These are phyloP conservation scores for Smallanthus sonchifolius DNA, from an alignment of 129 eudicot species.

Conservation along the genomic window DNA sequence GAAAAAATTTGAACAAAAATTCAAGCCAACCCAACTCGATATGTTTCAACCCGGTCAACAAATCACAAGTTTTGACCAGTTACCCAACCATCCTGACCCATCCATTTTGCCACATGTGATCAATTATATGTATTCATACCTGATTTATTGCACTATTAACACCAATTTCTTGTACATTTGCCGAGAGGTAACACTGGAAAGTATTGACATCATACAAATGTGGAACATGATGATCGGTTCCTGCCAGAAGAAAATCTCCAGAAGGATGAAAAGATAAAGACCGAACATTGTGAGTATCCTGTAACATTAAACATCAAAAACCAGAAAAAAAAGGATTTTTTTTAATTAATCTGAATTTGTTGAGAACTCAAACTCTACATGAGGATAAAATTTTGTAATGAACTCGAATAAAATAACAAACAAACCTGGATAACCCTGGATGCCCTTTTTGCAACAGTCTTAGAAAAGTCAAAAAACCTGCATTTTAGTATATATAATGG, in stretches of 20 bases:
- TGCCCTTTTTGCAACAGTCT: conserved; percentile 77
- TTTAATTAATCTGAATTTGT: neutral
- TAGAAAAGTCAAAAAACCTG: conserved; percentile 94
- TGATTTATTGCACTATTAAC: conserved; percentile 77
- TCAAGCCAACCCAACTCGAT: neutral
- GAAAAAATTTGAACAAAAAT: neutral
- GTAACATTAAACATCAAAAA: conserved; percentile 23
- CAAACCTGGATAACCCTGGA: conserved; percentile 87
- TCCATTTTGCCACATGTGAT: neutral
- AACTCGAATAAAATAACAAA: conserved; percentile 1
- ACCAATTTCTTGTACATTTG: conserved; percentile 59
- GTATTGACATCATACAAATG: conserved; percentile 85
- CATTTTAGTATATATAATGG: conserved; percentile 15
- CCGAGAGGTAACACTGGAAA: conserved; percentile 74
- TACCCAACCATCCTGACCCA: conserved; percentile 6
- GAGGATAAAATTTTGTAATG: neutral
- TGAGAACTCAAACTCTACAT: neutral
- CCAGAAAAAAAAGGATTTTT: neutral
- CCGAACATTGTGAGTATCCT: conserved; percentile 94
- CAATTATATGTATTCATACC: conserved; percentile 25
- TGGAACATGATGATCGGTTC: conserved; percentile 86
- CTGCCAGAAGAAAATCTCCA: conserved; percentile 88
- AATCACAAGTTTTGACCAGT: neutral
- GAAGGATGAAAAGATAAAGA: conserved; percentile 92
- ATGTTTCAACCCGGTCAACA: neutral